Percentiles rank a stretch among this genome's conserved stretches.
phyloP scores from a whole-genome alignment of 352 stramenopile genomes.

The Phytophthora brassicae region DNA sequence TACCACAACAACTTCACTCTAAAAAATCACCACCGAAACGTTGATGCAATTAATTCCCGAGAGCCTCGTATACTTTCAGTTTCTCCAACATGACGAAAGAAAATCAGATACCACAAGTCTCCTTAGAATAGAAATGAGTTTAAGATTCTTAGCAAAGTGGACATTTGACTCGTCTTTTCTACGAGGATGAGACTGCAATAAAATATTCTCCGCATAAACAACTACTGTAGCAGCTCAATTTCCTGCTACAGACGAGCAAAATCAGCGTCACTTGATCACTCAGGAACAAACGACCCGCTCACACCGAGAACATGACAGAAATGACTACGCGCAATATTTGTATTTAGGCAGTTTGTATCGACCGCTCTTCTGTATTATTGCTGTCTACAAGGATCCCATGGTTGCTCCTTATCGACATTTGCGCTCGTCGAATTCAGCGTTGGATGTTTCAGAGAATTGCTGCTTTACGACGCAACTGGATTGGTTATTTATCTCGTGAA shows the following conservation, averaged over 20 bases:
- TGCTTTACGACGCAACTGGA: constrained; percentile 13
- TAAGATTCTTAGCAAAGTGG: background rate
- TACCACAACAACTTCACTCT: background rate
- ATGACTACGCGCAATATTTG: constrained; percentile 24
- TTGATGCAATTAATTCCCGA: background rate
- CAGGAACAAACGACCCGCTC: background rate
- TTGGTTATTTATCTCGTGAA: constrained; percentile 13
- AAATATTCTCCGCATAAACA: constrained; percentile 15
- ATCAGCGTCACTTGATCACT: background rate
- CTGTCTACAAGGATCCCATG: constrained; percentile 16
- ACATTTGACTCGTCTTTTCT: background rate
- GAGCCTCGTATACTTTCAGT: background rate
- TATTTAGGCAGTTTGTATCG: constrained; percentile 20
- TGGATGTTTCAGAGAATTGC: constrained; percentile 11
- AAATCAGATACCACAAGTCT: background rate
- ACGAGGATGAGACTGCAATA: constrained; percentile 11
- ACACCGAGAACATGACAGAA: background rate
- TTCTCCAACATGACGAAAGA: constrained; percentile 11
- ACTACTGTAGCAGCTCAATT: constrained; percentile 4
- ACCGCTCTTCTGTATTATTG: constrained; percentile 18
- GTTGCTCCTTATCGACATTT: constrained; percentile 9
- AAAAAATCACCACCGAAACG: constrained; percentile 6
- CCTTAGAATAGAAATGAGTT: background rate
- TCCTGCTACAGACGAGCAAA: background rate
- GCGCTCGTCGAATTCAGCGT: constrained; percentile 17